phyloP scores from a whole-genome alignment of 164 flowering plant genomes.

The Vitis vinifera region ASM3070453v1 NC_081819.1:22875501-22876000 shows the following conservation, averaged over 20 bases:
- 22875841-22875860: too few species aligned
- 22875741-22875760: too few species aligned
- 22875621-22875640: not conserved
- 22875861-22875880: too few species aligned
- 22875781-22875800: not conserved
- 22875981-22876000: too few species aligned
- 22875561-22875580: not conserved
- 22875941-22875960: too few species aligned
- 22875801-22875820: not conserved
- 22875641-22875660: too few species aligned
- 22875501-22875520: constrained; percentile 95
- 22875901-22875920: too few species aligned
- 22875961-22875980: too few species aligned
- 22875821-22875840: too few species aligned
- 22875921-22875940: too few species aligned
- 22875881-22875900: too few species aligned
- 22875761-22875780: too few species aligned
- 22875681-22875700: not conserved
- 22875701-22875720: not conserved
- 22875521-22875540: constrained; percentile 87
- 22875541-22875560: constrained; percentile 5
- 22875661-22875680: not conserved
- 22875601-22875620: not conserved
- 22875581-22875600: not conserved
- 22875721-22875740: not conserved